A percentile compares a stretch with the other conserved stretches of the same genome.
Evolutionary conservation across 2,329 filamentous ascomycete species (phyloP).

Genomic region (Cladosporium halotolerans): DNA sequence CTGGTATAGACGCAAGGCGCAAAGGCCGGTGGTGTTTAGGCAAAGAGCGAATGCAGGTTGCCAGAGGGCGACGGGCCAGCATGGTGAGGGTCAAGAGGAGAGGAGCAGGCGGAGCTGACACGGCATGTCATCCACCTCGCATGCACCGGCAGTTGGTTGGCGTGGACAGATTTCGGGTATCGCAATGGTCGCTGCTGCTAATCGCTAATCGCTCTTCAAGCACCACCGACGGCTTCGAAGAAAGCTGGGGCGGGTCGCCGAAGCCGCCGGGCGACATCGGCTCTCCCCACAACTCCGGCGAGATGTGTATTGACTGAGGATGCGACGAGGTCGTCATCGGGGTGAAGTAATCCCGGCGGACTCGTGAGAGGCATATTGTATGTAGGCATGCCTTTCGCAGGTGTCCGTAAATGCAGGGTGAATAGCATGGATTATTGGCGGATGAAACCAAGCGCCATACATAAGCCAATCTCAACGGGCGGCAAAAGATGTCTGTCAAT

Average conservation of each 20-base stretch:
- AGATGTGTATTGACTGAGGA: too few relatives aligned
- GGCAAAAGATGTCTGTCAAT: too few relatives aligned
- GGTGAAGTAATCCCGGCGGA: too few relatives aligned
- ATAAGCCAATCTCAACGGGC: too few relatives aligned
- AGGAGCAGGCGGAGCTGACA: neutral
- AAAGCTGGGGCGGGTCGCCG: neutral
- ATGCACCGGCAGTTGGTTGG: conserved; percentile 9
- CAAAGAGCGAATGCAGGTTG: neutral
- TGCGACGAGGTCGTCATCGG: too few relatives aligned
- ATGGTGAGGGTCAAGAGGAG: neutral
- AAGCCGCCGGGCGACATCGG: neutral
- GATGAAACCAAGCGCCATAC: too few relatives aligned
- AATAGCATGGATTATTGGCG: too few relatives aligned
- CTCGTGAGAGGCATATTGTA: too few relatives aligned
- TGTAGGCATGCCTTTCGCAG: too few relatives aligned
- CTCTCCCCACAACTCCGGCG: neutral
- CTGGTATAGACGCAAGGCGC: neutral
- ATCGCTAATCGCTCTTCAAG: neutral
- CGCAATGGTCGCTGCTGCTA: conserved; percentile 4
- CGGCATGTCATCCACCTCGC: conserved; percentile 4
- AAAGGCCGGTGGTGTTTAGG: neutral
- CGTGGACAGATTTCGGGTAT: neutral
- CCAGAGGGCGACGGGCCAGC: neutral
- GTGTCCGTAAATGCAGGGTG: too few relatives aligned
- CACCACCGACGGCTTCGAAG: neutral